Evolutionary conservation across 306 rosid species (phyloP), one percentile per base, ranked within the genome.

Genomic region (Crotalaria pallida): DNA sequence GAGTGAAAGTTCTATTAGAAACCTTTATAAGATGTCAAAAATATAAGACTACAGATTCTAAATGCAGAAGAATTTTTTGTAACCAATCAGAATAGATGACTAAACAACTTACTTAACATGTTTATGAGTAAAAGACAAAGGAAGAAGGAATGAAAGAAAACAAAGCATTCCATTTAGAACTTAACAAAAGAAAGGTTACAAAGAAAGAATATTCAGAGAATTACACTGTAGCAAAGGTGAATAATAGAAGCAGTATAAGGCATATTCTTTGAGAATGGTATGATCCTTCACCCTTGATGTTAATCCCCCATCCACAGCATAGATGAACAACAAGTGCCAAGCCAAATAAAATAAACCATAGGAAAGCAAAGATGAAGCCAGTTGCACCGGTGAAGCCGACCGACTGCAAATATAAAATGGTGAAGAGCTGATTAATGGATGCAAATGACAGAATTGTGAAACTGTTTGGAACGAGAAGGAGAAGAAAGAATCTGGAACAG

Each of bases 241-340:
- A 89, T 67, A 80, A 38, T 57, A 89, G 26, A 55, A 89, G 89
- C 57, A 89, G 60, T 23, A 82, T 23, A 23, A 92, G 86, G 72
- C 90, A 87, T 27, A 89, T 75, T 79, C 79, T 76, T 79, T 81
- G 90, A 3, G 86, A 85, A 70, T 56, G 80, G 55, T 72, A 73
- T 10, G 98, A 87, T 65, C 70, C 90, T 81, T 81, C 81, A 6
- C 67, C 80, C 78, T 87, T 87, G 49, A 87, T 78, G 81, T 78
- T 86, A 57, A 89, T 81, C 27, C 85, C 85, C 98, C 98, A 92
- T 56, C 94, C 96, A 55, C 94, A 92, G 88, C 84, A 89, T 69
- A 65, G 84, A 77, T 89, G 89, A 75, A 89, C 62, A 58, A 71
- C 77, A 65, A 92, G 88, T 58, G 89, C 86, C 72, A 81, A 29